Conservation (phyloP, 2,329 filamentous ascomycete species). For the Trichoderma sp. region DNA sequence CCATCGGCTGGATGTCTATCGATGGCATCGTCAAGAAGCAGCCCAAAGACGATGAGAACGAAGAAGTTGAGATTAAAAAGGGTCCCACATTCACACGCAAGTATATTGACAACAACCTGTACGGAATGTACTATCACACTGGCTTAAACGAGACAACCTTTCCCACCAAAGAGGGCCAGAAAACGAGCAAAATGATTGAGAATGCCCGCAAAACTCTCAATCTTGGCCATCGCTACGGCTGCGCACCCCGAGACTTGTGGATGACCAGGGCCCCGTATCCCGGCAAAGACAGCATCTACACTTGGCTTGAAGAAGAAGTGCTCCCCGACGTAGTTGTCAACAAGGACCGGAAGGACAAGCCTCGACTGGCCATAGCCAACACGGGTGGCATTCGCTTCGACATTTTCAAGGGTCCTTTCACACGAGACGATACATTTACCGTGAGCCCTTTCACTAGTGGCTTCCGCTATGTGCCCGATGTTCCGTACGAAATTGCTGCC, state of each 20-base stretch:
- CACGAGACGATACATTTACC: slow-evolving; percentile 79
- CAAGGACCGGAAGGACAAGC: slow-evolving; percentile 54
- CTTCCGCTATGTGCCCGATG: slow-evolving; percentile 73
- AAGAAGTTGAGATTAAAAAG: slow-evolving; percentile 32
- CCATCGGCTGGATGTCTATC: slow-evolving; percentile 89
- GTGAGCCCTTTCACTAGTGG: slow-evolving; percentile 84
- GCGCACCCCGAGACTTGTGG: slow-evolving; percentile 78
- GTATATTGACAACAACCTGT: slow-evolving; percentile 94
- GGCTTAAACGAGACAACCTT: slow-evolving; percentile 70
- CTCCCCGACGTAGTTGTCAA: slow-evolving; percentile 66
- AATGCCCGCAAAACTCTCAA: slow-evolving; percentile 66
- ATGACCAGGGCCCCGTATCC: slow-evolving; percentile 76
- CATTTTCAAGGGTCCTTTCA: slow-evolving; percentile 89
- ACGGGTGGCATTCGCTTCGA: slow-evolving; percentile 93
- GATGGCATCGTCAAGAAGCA: slow-evolving; percentile 53
- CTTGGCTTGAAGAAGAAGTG: slow-evolving; percentile 73
- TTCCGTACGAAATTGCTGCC: slow-evolving; percentile 73
- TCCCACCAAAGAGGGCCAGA: slow-evolving; percentile 69
- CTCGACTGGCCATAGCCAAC: slow-evolving; percentile 76
- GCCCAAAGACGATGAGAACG: slow-evolving; percentile 16
- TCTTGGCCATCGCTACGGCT: slow-evolving; percentile 76
- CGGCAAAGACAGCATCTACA: slow-evolving; percentile 71
- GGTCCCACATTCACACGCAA: slow-evolving; percentile 66
- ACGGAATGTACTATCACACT: slow-evolving; percentile 79
- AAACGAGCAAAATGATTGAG: slow-evolving; percentile 68